phyloP scores from a whole-genome alignment of 352 stramenopile species.

The Pythium utonaiense region DNA sequence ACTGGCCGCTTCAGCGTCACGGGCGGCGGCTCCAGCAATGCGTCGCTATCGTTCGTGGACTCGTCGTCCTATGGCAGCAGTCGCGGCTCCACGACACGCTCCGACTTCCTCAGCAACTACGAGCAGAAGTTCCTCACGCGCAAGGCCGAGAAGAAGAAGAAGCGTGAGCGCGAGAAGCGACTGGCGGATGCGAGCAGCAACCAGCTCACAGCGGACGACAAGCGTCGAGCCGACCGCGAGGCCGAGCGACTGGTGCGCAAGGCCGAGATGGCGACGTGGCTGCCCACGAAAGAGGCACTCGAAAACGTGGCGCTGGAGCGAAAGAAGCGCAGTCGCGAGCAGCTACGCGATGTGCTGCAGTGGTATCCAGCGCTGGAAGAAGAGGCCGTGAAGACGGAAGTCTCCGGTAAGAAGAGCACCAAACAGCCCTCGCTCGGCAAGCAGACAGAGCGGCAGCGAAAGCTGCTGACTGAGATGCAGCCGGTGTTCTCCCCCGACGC shows the following conservation, averaged over 20 bases:
- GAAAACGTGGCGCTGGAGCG: constrained; percentile 28
- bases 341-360: constrained; percentile 38
- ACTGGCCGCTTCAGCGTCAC: constrained; percentile 26
- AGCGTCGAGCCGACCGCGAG: constrained; percentile 45
- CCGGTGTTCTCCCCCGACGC: constrained; percentile 31
- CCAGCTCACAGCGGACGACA: constrained; percentile 40
- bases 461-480: constrained; percentile 30
- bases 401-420: background rate
- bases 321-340: constrained; percentile 38
- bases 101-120: constrained; percentile 48
- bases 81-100: constrained; percentile 31
- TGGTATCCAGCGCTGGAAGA: constrained; percentile 39
- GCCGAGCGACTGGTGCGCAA: constrained; percentile 39
- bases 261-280: constrained; percentile 54
- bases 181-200: constrained; percentile 34
- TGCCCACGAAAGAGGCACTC: constrained; percentile 35
- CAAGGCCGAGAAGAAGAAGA: constrained; percentile 52
- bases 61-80: constrained; percentile 36
- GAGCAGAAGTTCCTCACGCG: constrained; percentile 56
- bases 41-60: constrained; percentile 43
- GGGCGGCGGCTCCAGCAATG: constrained; percentile 2
- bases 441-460: background rate
- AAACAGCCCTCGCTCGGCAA: too few relatives aligned
- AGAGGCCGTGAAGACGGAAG: background rate
- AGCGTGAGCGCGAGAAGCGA: constrained; percentile 31